These are phyloP conservation scores for Chrysanthemum seticuspe DNA, from an alignment of 129 eudicot genomes.

Conservation along the genomic window DNA sequence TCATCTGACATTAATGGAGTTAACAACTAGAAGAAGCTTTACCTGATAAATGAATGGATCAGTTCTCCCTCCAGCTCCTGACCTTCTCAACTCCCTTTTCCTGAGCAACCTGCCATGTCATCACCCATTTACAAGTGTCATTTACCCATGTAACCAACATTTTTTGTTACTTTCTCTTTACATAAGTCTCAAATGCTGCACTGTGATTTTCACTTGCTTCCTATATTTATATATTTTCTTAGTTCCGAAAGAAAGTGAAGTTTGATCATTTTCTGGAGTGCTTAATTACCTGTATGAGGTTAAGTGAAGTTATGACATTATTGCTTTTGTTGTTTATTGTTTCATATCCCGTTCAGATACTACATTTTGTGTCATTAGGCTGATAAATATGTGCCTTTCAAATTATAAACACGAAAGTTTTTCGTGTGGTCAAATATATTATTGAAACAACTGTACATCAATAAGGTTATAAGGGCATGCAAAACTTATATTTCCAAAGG, in stretches of 20 bases:
- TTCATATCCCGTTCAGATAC: conserved; percentile 6
- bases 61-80: conserved; percentile 71
- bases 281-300: conserved; percentile 20
- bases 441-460: neutral
- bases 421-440: neutral
- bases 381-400: neutral
- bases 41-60: conserved; percentile 84
- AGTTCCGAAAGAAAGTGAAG: too few species aligned
- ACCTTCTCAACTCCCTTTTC: conserved; percentile 52
- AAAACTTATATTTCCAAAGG: too few species aligned
- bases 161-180: too few species aligned
- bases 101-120: conserved; percentile 51
- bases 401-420: conserved; percentile 1
- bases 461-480: neutral
- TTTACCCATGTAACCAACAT: neutral
- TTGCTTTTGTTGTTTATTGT: too few species aligned
- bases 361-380: conserved; percentile 1
- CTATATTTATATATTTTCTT: too few species aligned
- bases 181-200: too few species aligned
- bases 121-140: conserved; percentile 18
- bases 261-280: conserved; percentile 1
- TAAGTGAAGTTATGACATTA: conserved; percentile 2
- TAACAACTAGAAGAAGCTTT: neutral
- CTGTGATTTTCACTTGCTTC: too few species aligned
- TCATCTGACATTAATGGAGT: too few species aligned